Evolutionary conservation across 1,139 yeast species (phyloP), one percentile per base, ranked within the genome.

Genomic region (Hyphopichia fennica): DNA sequence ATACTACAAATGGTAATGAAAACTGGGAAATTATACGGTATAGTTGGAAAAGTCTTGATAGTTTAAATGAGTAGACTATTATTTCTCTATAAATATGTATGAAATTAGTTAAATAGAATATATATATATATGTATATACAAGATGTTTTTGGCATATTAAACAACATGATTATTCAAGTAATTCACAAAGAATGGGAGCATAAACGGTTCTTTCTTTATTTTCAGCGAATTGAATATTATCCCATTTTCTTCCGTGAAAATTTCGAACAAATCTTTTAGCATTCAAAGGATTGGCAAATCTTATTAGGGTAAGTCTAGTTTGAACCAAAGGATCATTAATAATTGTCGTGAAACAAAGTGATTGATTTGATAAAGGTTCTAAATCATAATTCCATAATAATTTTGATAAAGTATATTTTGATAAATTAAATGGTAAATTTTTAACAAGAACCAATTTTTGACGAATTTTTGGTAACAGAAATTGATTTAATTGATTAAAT

Each of bases 41-140:
- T 50, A 87, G 93, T 31, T 88, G 96, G 96, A 77, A 89, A 53
- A 75, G 81, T 23, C 73, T 85, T 44, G 83, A 65, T 33, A 56
- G 50, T 43, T 48, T 48, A 35, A 37, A 39, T 18, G 35, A 40
- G 34, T 14, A 28, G 7, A 28, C 3, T n/a, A 11, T 14, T 6
- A 4, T 29, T n/a, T n/a, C 7, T n/a, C 5, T 29, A n/a, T 29
- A 14, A 25, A 11, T n/a, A n/a, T 25, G 28, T 25, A 25, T 25
- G 28, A 11, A 25, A n/a, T n/a, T n/a, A n/a, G n/a, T 25, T 7
- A 25, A 10, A 10, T 29, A 35, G n/a, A 16, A 14, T 15, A 14
- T 15, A 25, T 25, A 25, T 4, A 11, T 25, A 25, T 20, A 20
- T 20, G 9, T 20, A 20, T 20, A 20, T 20, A 20, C 23, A 20